Evolutionary conservation across 2,329 filamentous ascomycete species (phyloP), one percentile per base, ranked within the genome.

Genomic region (Pseudopithomyces chartarum): DNA sequence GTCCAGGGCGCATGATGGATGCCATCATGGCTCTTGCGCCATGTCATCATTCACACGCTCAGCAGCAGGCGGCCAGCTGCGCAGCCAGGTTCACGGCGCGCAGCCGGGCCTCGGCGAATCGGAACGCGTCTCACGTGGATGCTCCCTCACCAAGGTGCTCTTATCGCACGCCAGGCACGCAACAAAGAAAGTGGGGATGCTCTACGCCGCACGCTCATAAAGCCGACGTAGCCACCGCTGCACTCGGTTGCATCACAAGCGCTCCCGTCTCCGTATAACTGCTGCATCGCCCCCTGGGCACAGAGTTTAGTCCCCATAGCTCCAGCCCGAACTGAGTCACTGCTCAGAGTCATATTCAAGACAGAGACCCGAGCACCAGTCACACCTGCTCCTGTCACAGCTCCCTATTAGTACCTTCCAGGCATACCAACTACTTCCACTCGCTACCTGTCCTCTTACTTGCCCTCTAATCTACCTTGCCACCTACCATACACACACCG

Each of bases 291-390:
- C 67, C 69, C 46, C 44, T 38, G 46, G 32, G 46, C 47, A 29
- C 69, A 60, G 26, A 29, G 26, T 29, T 29, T 60, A 62, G 58
- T 60, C 54, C 45, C 44, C 58, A 56, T 55, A 64, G 56, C 54
- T 60, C 56, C 26, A 29, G 26, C 53, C 58, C 56, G 49, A 52
- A 63, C 65, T 74, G 70, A 74, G 66, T 73, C 70, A 74, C 68
- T 61, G 57, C 56, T 60, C 50, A 58, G 66, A 74, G 71, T 74
- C 71, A 74, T 68, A 57, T 55, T 60, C 63, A 64, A 68, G 66
- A 69, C 71, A 73, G 63, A 62, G 11, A 29, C 59, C 32, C 55
- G 66, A 62, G 61, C 59, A 68, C 63, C 65, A 66, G 66, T 68
- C 67, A 64, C 65, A 54, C 71, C 69, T 69, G 62, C 64, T 62